Evolutionary conservation across 208 protist species (phyloP).

Genomic region (Acanthamoeba quina): DNA sequence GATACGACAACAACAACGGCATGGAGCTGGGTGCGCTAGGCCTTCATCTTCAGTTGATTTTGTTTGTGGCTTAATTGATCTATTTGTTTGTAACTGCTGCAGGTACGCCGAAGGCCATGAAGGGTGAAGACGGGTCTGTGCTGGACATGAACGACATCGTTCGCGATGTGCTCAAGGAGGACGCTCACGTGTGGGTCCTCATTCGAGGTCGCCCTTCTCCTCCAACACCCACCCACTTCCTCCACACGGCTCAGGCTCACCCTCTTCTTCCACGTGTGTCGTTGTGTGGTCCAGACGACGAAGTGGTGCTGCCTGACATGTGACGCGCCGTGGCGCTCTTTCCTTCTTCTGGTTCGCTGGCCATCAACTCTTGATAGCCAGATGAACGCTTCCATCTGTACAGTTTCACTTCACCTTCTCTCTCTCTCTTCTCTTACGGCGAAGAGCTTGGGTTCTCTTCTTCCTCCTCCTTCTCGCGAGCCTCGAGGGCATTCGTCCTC

Average conservation of each 20-base stretch:
- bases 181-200: conserved; percentile 52
- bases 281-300: neutral
- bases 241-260: neutral
- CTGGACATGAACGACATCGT: conserved; percentile 32
- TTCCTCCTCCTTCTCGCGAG: too few relatives aligned
- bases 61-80: neutral
- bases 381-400: neutral
- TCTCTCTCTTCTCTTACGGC: too few relatives aligned
- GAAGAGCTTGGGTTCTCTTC: neutral
- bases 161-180: neutral
- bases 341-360: neutral
- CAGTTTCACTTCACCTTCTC: neutral
- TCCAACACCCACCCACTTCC: neutral
- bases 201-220: neutral
- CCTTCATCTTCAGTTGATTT: neutral
- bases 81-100: neutral
- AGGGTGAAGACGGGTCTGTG: neutral
- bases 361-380: conserved; percentile 18
- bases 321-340: neutral
- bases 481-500: neutral
- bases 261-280: neutral
- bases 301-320: neutral
- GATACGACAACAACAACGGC: conserved; percentile 66
- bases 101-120: conserved; percentile 27
- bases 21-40: conserved; percentile 7